These are phyloP conservation scores for Zhuliangozyma parablackwelliae DNA, from an alignment of 1,139 yeast genomes.

Conservation along the genomic window DNA sequence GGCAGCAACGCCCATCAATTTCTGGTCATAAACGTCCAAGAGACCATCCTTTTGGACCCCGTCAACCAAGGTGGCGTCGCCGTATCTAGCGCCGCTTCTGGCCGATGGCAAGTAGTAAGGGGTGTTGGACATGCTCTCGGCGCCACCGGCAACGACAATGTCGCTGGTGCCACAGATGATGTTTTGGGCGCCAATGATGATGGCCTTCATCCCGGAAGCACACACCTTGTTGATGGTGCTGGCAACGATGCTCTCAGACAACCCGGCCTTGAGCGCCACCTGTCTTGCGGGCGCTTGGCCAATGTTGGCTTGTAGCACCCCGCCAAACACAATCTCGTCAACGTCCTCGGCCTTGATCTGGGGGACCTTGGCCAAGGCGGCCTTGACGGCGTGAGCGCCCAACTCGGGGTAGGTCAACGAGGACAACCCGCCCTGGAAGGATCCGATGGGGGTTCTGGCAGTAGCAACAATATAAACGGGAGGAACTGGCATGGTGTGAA, in stretches of 20 bases:
- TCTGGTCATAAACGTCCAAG: slow-evolving; percentile 79
- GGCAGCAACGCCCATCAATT: slow-evolving; percentile 94
- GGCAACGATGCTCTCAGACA: slow-evolving; percentile 73
- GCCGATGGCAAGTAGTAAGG: slow-evolving; percentile 90
- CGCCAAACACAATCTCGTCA: slow-evolving; percentile 90
- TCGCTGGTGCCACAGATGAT: slow-evolving; percentile 88
- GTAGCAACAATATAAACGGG: slow-evolving; percentile 82
- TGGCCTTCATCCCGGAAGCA: slow-evolving; percentile 93
- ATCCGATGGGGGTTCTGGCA: slow-evolving; percentile 93
- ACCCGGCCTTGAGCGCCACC: slow-evolving; percentile 88
- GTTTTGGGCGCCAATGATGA: slow-evolving; percentile 85
- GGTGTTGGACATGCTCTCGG: slow-evolving; percentile 94
- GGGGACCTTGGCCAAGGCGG: slow-evolving; percentile 81
- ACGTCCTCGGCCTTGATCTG: slow-evolving; percentile 72
- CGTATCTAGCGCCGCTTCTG: slow-evolving; percentile 85
- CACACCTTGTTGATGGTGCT: slow-evolving; percentile 94
- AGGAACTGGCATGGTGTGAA: slow-evolving; percentile 9
- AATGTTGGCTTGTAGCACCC: slow-evolving; percentile 86
- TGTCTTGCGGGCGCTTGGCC: slow-evolving; percentile 99
- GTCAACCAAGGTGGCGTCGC: slow-evolving; percentile 73
- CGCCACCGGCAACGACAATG: slow-evolving; percentile 94
- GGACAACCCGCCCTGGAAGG: slow-evolving; percentile 80
- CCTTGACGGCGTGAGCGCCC: slow-evolving; percentile 88
- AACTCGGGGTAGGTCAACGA: slow-evolving; percentile 76
- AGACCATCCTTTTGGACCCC: slow-evolving; percentile 91